Conservation (phyloP, 2,329 filamentous ascomycete species). For the Akanthomyces muscarius region DNA sequence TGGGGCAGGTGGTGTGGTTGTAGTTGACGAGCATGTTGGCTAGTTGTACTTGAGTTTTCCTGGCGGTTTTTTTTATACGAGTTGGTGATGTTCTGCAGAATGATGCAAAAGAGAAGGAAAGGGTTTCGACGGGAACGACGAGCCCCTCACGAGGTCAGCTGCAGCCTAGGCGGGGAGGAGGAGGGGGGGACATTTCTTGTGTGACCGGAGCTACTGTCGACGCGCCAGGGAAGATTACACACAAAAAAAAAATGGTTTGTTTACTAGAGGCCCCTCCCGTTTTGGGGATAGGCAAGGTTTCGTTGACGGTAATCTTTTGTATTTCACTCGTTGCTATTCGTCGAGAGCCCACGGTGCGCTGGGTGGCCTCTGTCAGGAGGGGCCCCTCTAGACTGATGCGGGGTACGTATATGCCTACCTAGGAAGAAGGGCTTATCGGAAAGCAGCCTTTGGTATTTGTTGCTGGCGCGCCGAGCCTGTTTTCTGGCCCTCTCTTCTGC, state of each 20-base stretch:
- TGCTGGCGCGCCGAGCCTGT: no score
- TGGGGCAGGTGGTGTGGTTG: conserved; percentile 49
- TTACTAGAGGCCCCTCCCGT: neutral
- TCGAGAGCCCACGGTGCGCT: neutral
- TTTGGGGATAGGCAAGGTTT: conserved; percentile 1
- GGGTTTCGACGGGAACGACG: no score
- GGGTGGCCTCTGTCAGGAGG: neutral
- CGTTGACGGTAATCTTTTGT: neutral
- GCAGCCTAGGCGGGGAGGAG: conserved; percentile 1
- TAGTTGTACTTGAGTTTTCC: neutral
- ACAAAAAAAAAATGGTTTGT: neutral
- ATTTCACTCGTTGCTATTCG: conserved; percentile 10
- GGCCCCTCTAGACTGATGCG: neutral
- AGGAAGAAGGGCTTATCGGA: neutral
- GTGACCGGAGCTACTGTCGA: no score
- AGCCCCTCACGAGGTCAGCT: conserved; percentile 1
- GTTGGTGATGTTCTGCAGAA: neutral
- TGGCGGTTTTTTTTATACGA: no score
- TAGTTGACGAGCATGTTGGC: conserved; percentile 31
- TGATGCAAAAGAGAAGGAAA: neutral
- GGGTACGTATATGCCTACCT: neutral
- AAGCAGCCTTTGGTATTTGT: no score
- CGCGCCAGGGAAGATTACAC: neutral
- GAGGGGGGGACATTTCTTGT: no score
- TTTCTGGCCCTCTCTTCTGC: no score